These are phyloP conservation scores for Talaromyces sp. DNA, from an alignment of 2,329 filamentous ascomycete species.

Conservation along the genomic window DNA sequence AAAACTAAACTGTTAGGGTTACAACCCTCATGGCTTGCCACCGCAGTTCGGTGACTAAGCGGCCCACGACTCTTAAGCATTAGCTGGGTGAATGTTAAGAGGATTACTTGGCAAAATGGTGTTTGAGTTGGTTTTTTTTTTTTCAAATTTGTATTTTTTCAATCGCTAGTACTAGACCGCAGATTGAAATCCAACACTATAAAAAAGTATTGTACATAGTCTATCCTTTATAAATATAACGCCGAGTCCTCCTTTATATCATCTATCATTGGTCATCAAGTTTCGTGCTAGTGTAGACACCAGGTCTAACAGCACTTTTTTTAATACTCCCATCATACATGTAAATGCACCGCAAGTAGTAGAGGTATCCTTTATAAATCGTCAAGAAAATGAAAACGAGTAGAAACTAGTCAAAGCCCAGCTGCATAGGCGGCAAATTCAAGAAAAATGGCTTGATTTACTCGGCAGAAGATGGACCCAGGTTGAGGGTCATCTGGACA, in stretches of 20 bases:
- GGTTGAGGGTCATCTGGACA: constrained; percentile 29
- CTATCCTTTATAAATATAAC: neutral
- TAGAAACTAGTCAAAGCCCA: neutral
- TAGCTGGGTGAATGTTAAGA: neutral
- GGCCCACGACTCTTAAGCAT: too few species aligned
- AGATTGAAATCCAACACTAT: neutral
- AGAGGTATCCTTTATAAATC: neutral
- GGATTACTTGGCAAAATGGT: neutral
- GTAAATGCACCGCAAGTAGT: neutral
- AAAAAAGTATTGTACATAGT: neutral
- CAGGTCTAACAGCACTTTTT: neutral
- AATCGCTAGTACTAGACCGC: neutral
- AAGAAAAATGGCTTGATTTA: neutral
- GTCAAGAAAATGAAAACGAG: neutral
- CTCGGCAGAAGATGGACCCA: constrained; percentile 22
- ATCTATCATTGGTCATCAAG: neutral
- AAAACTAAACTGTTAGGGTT: neutral
- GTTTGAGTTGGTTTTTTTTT: neutral
- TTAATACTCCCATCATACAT: neutral
- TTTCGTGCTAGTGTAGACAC: neutral
- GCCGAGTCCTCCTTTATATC: neutral
- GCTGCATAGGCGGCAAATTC: neutral
- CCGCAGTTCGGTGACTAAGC: neutral
- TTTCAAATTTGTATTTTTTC: neutral
- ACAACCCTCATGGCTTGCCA: neutral